Evolutionary conservation across 2,329 filamentous ascomycete genomes (phyloP).

Genomic region (Ilyonectria sp.): DNA sequence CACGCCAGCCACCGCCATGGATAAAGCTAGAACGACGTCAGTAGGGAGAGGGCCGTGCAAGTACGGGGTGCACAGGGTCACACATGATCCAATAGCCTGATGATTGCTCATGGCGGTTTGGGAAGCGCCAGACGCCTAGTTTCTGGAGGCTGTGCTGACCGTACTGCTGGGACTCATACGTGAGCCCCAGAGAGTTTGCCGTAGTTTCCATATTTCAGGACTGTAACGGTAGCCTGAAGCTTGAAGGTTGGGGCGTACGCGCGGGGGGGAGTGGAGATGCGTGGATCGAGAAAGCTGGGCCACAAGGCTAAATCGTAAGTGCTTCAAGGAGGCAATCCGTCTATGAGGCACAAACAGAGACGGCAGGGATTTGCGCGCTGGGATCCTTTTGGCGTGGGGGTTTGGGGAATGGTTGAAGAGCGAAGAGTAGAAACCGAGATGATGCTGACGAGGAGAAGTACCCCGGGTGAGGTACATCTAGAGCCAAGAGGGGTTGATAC

Average conservation of each 20-base stretch:
- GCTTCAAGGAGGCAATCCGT: neutral
- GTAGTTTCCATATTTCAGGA: conserved; percentile 39
- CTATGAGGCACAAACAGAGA: conserved; percentile 2
- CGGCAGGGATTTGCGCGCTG: conserved; percentile 11
- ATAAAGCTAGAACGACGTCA: conserved; percentile 61
- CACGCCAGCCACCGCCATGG: conserved; percentile 76
- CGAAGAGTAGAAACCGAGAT: neutral
- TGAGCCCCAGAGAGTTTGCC: conserved; percentile 45
- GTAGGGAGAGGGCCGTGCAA: conserved; percentile 6
- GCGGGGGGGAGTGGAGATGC: conserved; percentile 22
- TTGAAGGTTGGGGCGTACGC: conserved; percentile 29
- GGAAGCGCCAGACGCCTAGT: conserved; percentile 62
- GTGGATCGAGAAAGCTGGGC: conserved; percentile 8
- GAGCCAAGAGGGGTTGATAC: neutral
- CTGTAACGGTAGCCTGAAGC: conserved; percentile 16
- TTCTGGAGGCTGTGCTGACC: conserved; percentile 60
- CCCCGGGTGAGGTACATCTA: neutral
- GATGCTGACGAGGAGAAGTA: conserved; percentile 1
- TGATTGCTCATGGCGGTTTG: conserved; percentile 34
- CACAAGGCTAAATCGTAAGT: conserved; percentile 9
- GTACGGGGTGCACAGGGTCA: conserved; percentile 30
- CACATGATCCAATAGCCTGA: conserved; percentile 57
- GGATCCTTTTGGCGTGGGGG: conserved; percentile 1
- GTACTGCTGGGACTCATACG: conserved; percentile 55
- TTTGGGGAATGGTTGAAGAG: neutral